phyloP scores from a whole-genome alignment of 805 yeast species.

The Myxozyma vanderwaltii region DNA sequence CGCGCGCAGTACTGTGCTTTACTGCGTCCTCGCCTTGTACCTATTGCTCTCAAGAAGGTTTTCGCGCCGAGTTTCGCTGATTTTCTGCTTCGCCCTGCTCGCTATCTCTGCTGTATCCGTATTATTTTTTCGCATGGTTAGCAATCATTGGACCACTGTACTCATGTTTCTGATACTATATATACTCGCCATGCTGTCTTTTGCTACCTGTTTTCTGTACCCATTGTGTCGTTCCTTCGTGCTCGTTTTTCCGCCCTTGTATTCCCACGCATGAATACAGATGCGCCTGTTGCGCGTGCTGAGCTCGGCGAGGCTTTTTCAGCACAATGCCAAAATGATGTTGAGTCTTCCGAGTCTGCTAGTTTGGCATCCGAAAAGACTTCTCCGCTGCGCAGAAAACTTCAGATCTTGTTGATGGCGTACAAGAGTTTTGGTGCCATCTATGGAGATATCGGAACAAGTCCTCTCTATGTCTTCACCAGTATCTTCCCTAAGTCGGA shows the following conservation, averaged over 20 bases:
- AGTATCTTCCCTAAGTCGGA: conserved; percentile 40
- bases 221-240: too few relatives aligned
- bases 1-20: too few relatives aligned
- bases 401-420: conserved; percentile 36
- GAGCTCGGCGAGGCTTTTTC: background rate
- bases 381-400: background rate
- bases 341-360: background rate
- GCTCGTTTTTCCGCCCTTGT: background rate
- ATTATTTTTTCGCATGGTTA: background rate
- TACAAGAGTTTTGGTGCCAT: conserved; percentile 61
- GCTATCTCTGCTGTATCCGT: background rate
- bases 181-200: background rate
- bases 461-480: conserved; percentile 56
- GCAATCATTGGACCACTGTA: too few relatives aligned
- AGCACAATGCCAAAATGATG: background rate
- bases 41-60: too few relatives aligned
- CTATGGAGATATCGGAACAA: conserved; percentile 65
- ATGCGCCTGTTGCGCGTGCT: background rate
- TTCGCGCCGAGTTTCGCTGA: too few relatives aligned
- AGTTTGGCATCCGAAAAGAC: background rate
- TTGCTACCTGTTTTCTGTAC: background rate
- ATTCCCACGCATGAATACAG: background rate
- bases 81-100: too few relatives aligned
- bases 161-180: background rate
- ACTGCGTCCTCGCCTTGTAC: too few relatives aligned